Conservation (phyloP, 2,329 filamentous ascomycete species). For the Ascochyta viciae-villosae region DNA sequence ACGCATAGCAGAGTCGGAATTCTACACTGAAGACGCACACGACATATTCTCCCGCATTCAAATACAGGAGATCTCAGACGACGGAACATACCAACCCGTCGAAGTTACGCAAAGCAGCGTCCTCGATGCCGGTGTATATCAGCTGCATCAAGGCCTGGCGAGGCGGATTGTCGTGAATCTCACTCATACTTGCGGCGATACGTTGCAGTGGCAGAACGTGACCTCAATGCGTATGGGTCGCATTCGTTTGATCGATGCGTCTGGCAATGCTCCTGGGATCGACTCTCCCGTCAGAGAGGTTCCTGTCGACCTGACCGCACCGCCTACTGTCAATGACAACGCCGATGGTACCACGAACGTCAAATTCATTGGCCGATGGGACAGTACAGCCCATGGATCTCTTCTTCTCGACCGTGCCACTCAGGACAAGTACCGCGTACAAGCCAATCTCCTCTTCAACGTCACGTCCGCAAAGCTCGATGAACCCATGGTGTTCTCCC, state of each 20-base stretch:
- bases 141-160: slow-evolving; percentile 93
- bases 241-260: slow-evolving; percentile 82
- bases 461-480: slow-evolving; percentile 81
- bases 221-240: slow-evolving; percentile 78
- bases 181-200: slow-evolving; percentile 89
- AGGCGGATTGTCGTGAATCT: slow-evolving; percentile 85
- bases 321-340: slow-evolving; percentile 82
- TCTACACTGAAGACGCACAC: slow-evolving; percentile 90
- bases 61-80: slow-evolving; percentile 89
- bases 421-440: slow-evolving; percentile 89
- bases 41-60: slow-evolving; percentile 89
- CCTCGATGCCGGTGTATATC: slow-evolving; percentile 87
- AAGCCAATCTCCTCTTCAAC: slow-evolving; percentile 87
- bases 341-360: slow-evolving; percentile 89
- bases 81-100: slow-evolving; percentile 88
- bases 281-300: slow-evolving; percentile 75
- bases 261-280: slow-evolving; percentile 83
- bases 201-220: slow-evolving; percentile 87
- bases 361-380: slow-evolving; percentile 91
- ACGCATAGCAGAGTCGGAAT: slow-evolving; percentile 88
- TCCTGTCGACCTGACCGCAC: slow-evolving; percentile 75
- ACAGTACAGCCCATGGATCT: slow-evolving; percentile 90
- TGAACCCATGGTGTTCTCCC: slow-evolving; percentile 86
- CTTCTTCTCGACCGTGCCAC: slow-evolving; percentile 93
- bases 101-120: slow-evolving; percentile 88